phyloP scores from a whole-genome alignment of 208 protist species.

The Leishmania gerbilli region DNA sequence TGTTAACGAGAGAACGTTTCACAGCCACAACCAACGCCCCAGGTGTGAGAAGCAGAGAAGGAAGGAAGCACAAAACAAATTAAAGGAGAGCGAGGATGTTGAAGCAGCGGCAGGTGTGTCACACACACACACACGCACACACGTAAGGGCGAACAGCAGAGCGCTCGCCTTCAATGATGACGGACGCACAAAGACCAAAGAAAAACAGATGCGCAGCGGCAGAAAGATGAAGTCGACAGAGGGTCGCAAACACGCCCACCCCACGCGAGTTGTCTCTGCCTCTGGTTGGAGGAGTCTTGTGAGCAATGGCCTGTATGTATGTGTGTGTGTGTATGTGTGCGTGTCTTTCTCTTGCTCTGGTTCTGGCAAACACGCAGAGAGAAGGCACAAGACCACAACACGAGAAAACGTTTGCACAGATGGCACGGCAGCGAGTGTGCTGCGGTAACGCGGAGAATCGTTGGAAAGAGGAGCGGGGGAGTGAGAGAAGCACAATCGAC shows the following conservation, averaged over 20 bases:
- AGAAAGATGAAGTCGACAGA: neutral
- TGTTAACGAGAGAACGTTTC: neutral
- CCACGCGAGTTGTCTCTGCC: neutral
- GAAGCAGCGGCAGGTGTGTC: neutral
- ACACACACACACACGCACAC: neutral
- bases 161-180: neutral
- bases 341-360: neutral
- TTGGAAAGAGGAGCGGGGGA: neutral
- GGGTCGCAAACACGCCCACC: neutral
- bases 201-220: neutral
- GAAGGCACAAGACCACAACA: neutral
- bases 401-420: neutral
- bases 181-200: neutral
- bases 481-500: neutral
- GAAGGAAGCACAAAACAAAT: neutral
- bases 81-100: neutral
- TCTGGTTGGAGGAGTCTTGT: neutral
- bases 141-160: neutral
- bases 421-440: neutral
- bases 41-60: neutral
- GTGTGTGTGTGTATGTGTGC: neutral
- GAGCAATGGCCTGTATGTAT: neutral
- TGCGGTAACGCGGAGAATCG: neutral
- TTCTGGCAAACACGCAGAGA: neutral
- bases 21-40: neutral